These are phyloP conservation scores for Pleurotus djamor DNA, from an alignment of 768 basidiomycete species.

Conservation along the genomic window DNA sequence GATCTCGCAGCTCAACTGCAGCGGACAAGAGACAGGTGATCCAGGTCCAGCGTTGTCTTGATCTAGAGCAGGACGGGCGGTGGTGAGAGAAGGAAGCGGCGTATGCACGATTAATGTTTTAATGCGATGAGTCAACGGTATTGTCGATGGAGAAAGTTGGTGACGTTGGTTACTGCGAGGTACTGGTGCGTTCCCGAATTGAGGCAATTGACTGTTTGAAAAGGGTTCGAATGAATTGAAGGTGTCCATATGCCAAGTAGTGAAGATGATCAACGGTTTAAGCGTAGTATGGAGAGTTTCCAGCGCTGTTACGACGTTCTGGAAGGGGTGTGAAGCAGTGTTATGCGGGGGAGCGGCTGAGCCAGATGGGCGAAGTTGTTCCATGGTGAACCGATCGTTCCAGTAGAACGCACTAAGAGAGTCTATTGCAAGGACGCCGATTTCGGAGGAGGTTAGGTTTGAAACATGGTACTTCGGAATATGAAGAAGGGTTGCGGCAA, in stretches of 20 bases:
- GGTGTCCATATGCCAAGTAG: constrained; percentile 56
- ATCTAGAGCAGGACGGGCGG: no score
- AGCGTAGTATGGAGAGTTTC: constrained; percentile 46
- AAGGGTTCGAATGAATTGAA: constrained; percentile 9
- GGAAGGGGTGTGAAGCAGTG: constrained; percentile 28
- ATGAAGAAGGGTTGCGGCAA: constrained; percentile 63
- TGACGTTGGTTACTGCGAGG: constrained; percentile 7
- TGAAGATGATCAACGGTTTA: constrained; percentile 49
- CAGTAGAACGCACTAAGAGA: constrained; percentile 79
- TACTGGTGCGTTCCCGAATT: constrained; percentile 25
- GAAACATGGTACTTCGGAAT: constrained; percentile 53
- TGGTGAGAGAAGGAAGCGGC: not conserved
- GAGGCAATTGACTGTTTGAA: not conserved
- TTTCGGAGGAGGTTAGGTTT: constrained; percentile 47
- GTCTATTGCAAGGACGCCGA: constrained; percentile 72
- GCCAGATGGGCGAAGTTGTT: constrained; percentile 39
- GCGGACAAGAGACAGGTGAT: not conserved
- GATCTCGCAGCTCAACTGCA: not conserved
- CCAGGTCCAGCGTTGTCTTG: not conserved
- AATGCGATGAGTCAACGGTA: constrained; percentile 1
- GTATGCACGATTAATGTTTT: not conserved
- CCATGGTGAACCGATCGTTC: constrained; percentile 65
- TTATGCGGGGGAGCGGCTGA: constrained; percentile 11
- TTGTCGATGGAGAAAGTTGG: not conserved
- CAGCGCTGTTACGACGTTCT: constrained; percentile 47